These are phyloP conservation scores for Eutypella sp. DNA, from an alignment of 2,329 filamentous ascomycete species.

Conservation along the genomic window DNA sequence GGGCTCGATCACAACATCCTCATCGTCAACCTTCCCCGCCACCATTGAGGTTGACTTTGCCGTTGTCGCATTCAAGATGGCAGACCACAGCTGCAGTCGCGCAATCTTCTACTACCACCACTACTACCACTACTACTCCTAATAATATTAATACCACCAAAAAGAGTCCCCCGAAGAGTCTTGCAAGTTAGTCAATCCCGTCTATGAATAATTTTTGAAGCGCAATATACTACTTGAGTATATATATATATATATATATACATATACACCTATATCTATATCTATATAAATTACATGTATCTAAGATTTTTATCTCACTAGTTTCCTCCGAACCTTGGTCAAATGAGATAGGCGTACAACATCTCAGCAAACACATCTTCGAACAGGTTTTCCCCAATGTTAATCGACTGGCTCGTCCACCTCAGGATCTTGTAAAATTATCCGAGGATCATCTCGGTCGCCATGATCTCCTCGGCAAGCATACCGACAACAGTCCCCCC, in stretches of 20 bases:
- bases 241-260: conserved; percentile 2
- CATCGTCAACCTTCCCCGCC: conserved; percentile 27
- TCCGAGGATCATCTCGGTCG: conserved; percentile 76
- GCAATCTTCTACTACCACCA: conserved; percentile 8
- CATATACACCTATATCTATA: conserved; percentile 2
- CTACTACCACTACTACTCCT: background rate
- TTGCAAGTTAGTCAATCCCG: conserved; percentile 41
- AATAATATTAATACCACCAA: conserved; percentile 1
- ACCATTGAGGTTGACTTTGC: conserved; percentile 14
- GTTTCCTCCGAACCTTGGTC: conserved; percentile 60
- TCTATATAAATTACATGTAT: conserved; percentile 8
- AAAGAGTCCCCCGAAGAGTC: conserved; percentile 18
- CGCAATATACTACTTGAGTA: too few relatives aligned
- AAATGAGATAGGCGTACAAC: conserved; percentile 93
- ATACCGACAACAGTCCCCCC: conserved; percentile 68
- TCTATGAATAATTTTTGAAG: too few relatives aligned
- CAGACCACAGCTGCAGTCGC: conserved; percentile 26
- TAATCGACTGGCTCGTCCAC: conserved; percentile 49
- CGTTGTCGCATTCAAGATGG: conserved; percentile 35
- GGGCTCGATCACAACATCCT: conserved; percentile 33
- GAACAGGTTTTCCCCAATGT: conserved; percentile 70
- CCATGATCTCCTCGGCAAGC: conserved; percentile 88
- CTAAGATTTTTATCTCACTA: conserved; percentile 16
- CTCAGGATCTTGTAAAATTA: conserved; percentile 70
- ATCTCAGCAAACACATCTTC: conserved; percentile 80